phyloP scores from a whole-genome alignment of 192 early-diverging fungal species.

The Coemansia sp. region DNA sequence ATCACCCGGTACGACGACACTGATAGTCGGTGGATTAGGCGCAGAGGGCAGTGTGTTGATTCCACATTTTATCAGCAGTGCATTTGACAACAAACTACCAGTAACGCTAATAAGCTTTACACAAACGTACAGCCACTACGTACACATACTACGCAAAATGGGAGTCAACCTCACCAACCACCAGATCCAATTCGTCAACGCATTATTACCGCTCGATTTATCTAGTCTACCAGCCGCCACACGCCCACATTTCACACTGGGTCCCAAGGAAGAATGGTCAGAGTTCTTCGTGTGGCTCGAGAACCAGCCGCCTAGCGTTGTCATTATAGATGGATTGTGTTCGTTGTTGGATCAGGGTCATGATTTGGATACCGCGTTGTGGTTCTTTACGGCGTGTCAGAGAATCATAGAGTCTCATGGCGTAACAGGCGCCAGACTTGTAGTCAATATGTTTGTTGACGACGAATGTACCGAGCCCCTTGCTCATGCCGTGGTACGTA shows the following conservation, averaged over 20 bases:
- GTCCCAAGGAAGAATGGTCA: slow-evolving; percentile 13
- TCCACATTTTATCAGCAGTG: slow-evolving; percentile 29
- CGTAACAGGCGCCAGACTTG: background rate
- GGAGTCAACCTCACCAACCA: slow-evolving; percentile 25
- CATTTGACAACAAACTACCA: background rate
- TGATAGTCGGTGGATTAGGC: slow-evolving; percentile 22
- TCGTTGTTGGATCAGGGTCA: slow-evolving; percentile 31
- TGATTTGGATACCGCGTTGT: background rate
- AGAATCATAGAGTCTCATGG: slow-evolving; percentile 22
- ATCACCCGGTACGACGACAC: slow-evolving; percentile 15
- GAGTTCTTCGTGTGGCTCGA: slow-evolving; percentile 29
- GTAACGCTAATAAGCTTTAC: slow-evolving; percentile 33
- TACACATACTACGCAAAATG: slow-evolving; percentile 53
- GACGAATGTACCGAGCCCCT: slow-evolving; percentile 24
- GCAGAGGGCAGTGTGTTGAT: slow-evolving; percentile 20
- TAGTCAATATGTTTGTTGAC: slow-evolving; percentile 34
- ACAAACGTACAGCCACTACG: slow-evolving; percentile 47
- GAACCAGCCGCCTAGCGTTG: slow-evolving; percentile 6
- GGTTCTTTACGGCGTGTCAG: slow-evolving; percentile 28
- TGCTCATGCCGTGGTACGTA: slow-evolving; percentile 23
- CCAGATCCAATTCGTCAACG: slow-evolving; percentile 35
- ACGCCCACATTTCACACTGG: slow-evolving; percentile 26
- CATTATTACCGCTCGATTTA: background rate
- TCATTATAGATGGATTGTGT: slow-evolving; percentile 40
- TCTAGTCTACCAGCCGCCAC: slow-evolving; percentile 14